A percentile compares a stretch with the other conserved stretches of the same genome.
phyloP scores from a whole-genome alignment of 1,284 basidiomycete species.

The Malassezia equina region DNA sequence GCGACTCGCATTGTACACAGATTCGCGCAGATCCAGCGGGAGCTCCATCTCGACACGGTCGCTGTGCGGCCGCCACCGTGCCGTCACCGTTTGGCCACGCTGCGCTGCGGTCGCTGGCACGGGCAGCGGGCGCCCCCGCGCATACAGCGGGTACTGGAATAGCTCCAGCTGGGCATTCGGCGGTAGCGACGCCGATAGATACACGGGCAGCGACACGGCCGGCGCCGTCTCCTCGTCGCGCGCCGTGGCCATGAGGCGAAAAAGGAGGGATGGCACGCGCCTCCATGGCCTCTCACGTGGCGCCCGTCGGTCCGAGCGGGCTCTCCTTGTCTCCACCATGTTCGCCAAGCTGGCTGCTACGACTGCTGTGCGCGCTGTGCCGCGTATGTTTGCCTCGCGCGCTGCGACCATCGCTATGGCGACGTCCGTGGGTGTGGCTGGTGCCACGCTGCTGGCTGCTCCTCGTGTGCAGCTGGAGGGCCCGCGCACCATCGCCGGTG shows the following conservation, averaged over 20 bases:
- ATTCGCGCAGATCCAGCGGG: conserved; percentile 37
- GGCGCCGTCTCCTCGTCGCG: conserved; percentile 13
- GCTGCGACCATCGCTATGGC: conserved; percentile 20
- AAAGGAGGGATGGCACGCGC: not conserved
- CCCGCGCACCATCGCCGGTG: conserved; percentile 50
- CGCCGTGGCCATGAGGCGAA: conserved; percentile 1
- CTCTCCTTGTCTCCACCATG: conserved; percentile 2
- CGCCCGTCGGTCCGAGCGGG: not conserved
- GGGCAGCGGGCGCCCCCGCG: conserved; percentile 32
- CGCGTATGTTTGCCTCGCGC: conserved; percentile 28
- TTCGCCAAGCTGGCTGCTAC: conserved; percentile 10
- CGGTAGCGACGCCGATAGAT: conserved; percentile 34
- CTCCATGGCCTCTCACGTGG: not conserved
- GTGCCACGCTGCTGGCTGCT: conserved; percentile 20
- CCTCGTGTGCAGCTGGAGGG: conserved; percentile 46
- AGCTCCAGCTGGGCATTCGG: conserved; percentile 27
- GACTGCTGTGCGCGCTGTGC: conserved; percentile 17
- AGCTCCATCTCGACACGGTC: conserved; percentile 43
- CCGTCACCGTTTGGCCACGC: conserved; percentile 30
- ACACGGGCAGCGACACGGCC: conserved; percentile 43
- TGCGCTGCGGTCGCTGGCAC: conserved; percentile 36
- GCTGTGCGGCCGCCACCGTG: conserved; percentile 37
- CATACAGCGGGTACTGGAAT: conserved; percentile 44
- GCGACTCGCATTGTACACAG: conserved; percentile 38
- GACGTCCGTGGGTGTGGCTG: conserved; percentile 24